These are phyloP conservation scores for Ophiocordyceps camponoti-leonardi DNA, from an alignment of 2,329 filamentous ascomycete species.

Conservation along the genomic window DNA sequence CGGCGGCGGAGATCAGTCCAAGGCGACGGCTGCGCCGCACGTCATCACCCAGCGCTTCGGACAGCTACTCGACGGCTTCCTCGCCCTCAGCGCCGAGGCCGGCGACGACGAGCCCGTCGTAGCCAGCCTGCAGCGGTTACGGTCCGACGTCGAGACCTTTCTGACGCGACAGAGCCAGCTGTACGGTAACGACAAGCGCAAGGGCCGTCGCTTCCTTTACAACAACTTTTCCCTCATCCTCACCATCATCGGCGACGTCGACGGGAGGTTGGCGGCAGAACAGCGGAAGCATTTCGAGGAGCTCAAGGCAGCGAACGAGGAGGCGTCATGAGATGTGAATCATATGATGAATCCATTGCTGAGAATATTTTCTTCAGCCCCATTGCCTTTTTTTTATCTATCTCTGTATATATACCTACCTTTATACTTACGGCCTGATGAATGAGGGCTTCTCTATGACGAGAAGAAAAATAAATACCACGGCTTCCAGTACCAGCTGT, in stretches of 20 bases:
- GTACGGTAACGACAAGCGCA: conserved; percentile 58
- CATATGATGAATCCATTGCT: neutral
- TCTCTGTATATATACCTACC: too few species aligned
- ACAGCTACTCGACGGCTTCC: conserved; percentile 72
- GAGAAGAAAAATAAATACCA: too few species aligned
- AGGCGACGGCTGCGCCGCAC: conserved; percentile 68
- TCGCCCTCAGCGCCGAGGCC: conserved; percentile 71
- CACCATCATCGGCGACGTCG: conserved; percentile 71
- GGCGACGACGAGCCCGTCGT: conserved; percentile 89
- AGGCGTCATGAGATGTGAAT: conserved; percentile 19
- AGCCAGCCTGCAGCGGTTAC: conserved; percentile 59
- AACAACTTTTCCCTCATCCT: conserved; percentile 94
- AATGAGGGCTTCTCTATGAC: too few species aligned
- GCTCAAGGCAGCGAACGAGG: conserved; percentile 41
- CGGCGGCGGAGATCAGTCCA: conserved; percentile 28
- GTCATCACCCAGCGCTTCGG: conserved; percentile 90
- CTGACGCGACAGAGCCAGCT: conserved; percentile 59
- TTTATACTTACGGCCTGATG: too few species aligned
- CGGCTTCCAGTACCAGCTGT: too few species aligned
- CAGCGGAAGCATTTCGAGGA: conserved; percentile 59
- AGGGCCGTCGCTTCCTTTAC: conserved; percentile 73
- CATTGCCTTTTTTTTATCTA: too few species aligned
- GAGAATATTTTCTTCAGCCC: neutral
- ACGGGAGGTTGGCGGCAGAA: conserved; percentile 57
- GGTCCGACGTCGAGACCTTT: conserved; percentile 71